These are phyloP conservation scores for Dactylellina cionopaga DNA, from an alignment of 2,329 filamentous ascomycete species.

Conservation along the genomic window DNA sequence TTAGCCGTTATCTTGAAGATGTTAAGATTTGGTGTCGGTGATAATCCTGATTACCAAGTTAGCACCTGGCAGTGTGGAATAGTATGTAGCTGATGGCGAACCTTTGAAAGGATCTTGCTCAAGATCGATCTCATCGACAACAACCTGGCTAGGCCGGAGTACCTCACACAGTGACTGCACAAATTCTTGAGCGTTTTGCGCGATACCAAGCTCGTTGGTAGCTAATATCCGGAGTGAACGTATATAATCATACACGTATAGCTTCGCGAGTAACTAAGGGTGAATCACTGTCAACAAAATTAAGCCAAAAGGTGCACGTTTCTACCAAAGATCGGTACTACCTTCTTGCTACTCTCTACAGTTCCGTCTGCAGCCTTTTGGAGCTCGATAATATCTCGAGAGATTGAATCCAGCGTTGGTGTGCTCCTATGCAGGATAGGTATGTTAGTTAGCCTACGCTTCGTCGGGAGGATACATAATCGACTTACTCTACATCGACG, in stretches of 20 bases:
- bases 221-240: not conserved
- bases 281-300: too few relatives aligned
- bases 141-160: slow-evolving; percentile 8
- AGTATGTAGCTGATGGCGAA: not conserved
- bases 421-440: slow-evolving; percentile 1
- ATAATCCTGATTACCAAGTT: not conserved
- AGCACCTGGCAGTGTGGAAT: not conserved
- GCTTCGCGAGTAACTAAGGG: slow-evolving; percentile 37
- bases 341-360: slow-evolving; percentile 28
- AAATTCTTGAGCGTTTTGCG: not conserved
- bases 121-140: slow-evolving; percentile 20
- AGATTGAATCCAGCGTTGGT: slow-evolving; percentile 11
- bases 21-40: slow-evolving; percentile 15
- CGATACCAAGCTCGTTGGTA: not conserved
- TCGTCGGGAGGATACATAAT: not conserved
- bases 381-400: slow-evolving; percentile 19
- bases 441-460: not conserved
- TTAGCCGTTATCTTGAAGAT: slow-evolving; percentile 10
- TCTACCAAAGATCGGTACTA: too few relatives aligned
- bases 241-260: slow-evolving; percentile 34
- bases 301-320: not conserved
- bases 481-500: slow-evolving; percentile 31
- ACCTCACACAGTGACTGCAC: slow-evolving; percentile 19
- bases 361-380: slow-evolving; percentile 40
- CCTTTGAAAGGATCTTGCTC: slow-evolving; percentile 36